A percentile compares a stretch with the other conserved stretches of the same genome.
Evolutionary conservation across 345 rosid genomes (phyloP).

Genomic region (Dovyalis caffra): DNA sequence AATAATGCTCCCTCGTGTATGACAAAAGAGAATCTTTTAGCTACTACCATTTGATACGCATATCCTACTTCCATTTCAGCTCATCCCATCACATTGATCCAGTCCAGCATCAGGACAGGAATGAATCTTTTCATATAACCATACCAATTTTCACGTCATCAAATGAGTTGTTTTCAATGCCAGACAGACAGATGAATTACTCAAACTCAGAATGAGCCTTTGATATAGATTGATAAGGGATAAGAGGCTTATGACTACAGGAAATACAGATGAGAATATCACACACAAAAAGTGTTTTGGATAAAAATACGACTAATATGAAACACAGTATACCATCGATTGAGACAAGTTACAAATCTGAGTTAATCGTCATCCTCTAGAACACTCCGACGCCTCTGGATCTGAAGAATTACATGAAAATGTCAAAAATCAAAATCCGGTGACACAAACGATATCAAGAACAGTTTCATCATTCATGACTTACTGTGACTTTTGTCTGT

Average conservation of each 20-base stretch:
- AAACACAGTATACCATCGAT: not conserved
- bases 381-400: conserved; percentile 89
- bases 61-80: too few relatives aligned
- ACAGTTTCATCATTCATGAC: conserved; percentile 6
- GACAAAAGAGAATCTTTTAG: too few relatives aligned
- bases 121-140: not conserved
- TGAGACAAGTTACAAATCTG: not conserved
- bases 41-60: too few relatives aligned
- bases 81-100: not conserved
- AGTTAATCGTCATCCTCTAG: conserved; percentile 79
- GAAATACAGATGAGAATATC: not conserved
- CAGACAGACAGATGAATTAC: not conserved
- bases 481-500: conserved; percentile 92
- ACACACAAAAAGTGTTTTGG: not conserved
- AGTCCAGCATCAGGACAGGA: not conserved
- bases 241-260: not conserved
- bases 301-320: not conserved
- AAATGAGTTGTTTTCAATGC: not conserved
- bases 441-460: not conserved
- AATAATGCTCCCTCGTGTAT: too few relatives aligned
- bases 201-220: not conserved
- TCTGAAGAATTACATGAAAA: conserved; percentile 42
- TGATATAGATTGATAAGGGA: not conserved
- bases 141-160: not conserved
- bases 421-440: not conserved